Conservation (phyloP, 176 grass and related monocot genomes). For the Hordeum marinum region DNA sequence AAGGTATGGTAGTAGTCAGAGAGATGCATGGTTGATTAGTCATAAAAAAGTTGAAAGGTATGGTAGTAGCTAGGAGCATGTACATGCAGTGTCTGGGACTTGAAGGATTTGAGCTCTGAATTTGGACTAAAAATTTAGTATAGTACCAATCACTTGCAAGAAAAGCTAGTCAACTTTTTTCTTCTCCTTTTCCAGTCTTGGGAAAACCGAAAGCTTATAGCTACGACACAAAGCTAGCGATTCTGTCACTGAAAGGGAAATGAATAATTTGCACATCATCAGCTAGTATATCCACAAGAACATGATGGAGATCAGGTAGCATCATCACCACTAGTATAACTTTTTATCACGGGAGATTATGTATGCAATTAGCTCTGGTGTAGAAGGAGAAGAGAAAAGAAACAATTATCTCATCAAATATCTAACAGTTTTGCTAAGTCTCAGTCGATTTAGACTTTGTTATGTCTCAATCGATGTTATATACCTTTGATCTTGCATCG, state of each 20-base stretch:
- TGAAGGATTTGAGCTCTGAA: constrained; percentile 44
- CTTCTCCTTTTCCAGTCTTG: constrained; percentile 10
- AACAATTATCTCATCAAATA: neutral
- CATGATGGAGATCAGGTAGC: neutral
- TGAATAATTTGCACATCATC: no score
- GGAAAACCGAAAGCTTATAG: constrained; percentile 34
- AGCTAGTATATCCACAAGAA: neutral
- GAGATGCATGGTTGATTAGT: neutral
- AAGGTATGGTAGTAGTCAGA: neutral
- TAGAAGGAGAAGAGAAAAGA: neutral
- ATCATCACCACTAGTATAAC: no score
- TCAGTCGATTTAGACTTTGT: no score
- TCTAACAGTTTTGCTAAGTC: no score
- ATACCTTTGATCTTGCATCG: no score
- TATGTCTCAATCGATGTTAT: no score
- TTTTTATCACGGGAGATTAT: no score
- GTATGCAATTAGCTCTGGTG: neutral
- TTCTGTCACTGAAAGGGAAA: neutral
- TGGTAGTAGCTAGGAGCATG: constrained; percentile 4
- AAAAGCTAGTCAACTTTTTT: constrained; percentile 6
- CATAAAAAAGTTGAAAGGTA: neutral
- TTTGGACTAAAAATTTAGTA: neutral
- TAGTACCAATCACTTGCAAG: constrained; percentile 13
- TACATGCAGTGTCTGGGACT: neutral
- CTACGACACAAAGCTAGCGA: neutral